Percentiles rank a stretch among this genome's conserved stretches.
phyloP scores from a whole-genome alignment of 1,284 basidiomycete genomes.

The Moesziomyces parantarcticus region DNA sequence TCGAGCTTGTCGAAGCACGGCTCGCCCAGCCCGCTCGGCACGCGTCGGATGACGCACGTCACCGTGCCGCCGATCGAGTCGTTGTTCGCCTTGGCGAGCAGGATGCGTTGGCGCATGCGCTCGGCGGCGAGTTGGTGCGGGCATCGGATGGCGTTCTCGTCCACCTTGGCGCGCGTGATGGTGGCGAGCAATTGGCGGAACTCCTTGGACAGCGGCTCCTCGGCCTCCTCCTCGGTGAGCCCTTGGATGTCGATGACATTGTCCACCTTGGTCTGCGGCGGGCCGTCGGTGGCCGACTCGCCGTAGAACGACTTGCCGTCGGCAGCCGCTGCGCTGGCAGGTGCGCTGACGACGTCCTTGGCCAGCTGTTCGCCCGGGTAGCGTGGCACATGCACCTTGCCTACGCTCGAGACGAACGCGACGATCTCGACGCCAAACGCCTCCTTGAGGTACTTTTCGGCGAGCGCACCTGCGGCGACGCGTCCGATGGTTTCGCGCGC shows the following conservation, averaged over 20 bases:
- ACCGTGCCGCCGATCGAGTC: constrained; percentile 98
- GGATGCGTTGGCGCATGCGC: constrained; percentile 91
- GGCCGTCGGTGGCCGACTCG: constrained; percentile 67
- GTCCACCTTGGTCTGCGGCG: constrained; percentile 63
- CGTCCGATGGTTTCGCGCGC: constrained; percentile 97
- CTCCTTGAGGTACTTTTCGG: constrained; percentile 91
- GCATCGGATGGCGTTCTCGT: constrained; percentile 87
- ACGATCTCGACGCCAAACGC: constrained; percentile 94
- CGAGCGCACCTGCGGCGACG: constrained; percentile 97
- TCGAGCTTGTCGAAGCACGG: constrained; percentile 99
- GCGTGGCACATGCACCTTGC: constrained; percentile 81
- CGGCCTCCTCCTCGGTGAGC: constrained; percentile 76
- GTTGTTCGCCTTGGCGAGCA: constrained; percentile 86
- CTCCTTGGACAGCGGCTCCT: constrained; percentile 84
- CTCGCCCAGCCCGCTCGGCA: constrained; percentile 91
- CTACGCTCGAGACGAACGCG: constrained; percentile 95
- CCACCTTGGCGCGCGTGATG: constrained; percentile 87
- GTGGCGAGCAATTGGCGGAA: constrained; percentile 83
- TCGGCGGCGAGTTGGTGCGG: constrained; percentile 88
- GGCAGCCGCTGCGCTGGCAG: constrained; percentile 7
- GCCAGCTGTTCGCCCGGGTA: constrained; percentile 62
- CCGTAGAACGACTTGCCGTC: constrained; percentile 47
- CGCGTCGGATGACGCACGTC: constrained; percentile 92
- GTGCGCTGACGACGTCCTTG: constrained; percentile 18
- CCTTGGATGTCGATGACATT: constrained; percentile 69